A percentile compares a stretch with the other conserved stretches of the same genome.
Evolutionary conservation across 1,139 yeast genomes (phyloP).

Genomic region (Zygosaccharomyces sapae): DNA sequence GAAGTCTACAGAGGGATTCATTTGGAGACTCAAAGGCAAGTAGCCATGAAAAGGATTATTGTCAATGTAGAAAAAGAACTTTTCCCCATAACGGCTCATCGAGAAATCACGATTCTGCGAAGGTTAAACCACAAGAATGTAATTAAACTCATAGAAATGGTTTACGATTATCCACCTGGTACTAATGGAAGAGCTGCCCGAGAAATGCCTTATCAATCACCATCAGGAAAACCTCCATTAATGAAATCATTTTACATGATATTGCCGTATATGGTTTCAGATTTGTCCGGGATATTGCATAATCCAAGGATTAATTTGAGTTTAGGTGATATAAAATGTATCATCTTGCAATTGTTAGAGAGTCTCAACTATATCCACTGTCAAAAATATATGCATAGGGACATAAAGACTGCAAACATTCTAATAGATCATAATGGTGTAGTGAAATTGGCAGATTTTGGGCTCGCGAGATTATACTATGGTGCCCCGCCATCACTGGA

Average conservation of each 20-base stretch:
- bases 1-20: constrained; percentile 73
- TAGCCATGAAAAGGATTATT: constrained; percentile 81
- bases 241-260: constrained; percentile 67
- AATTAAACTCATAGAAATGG: constrained; percentile 76
- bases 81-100: constrained; percentile 90
- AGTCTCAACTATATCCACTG: constrained; percentile 85
- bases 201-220: constrained; percentile 35
- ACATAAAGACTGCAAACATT: constrained; percentile 90
- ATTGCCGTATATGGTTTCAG: constrained; percentile 90
- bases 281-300: constrained; percentile 85
- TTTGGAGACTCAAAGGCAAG: constrained; percentile 49
- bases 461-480: constrained; percentile 76
- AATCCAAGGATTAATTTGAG: constrained; percentile 66
- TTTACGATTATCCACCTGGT: constrained; percentile 52
- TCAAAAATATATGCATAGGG: constrained; percentile 71
- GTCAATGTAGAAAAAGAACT: constrained; percentile 85
- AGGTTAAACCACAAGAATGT: constrained; percentile 66
- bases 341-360: constrained; percentile 68
- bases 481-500: constrained; percentile 62
- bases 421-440: constrained; percentile 72
- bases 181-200: constrained; percentile 39
- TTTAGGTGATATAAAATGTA: constrained; percentile 73
- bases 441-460: constrained; percentile 89
- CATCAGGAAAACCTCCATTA: constrained; percentile 17
- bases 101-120: constrained; percentile 85